These are phyloP conservation scores for Bisporella sp. DNA, from an alignment of 2,329 filamentous ascomycete genomes.

Conservation along the genomic window DNA sequence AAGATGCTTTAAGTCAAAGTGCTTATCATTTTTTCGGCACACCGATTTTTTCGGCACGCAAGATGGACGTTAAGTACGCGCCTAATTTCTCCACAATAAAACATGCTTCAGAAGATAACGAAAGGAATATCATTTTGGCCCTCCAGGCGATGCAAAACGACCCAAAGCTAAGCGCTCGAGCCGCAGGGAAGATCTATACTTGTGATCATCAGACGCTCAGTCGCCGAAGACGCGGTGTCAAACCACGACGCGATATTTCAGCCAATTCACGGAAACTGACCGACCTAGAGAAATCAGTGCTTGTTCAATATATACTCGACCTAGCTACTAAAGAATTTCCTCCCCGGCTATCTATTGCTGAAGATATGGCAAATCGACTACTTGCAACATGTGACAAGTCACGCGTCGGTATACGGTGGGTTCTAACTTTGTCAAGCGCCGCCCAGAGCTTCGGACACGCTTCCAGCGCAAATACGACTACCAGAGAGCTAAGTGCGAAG, in stretches of 20 bases:
- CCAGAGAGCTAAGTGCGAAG: background rate
- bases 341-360: too few species aligned
- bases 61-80: too few species aligned
- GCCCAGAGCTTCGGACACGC: constrained; percentile 1
- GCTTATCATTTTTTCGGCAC: too few species aligned
- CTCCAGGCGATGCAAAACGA: background rate
- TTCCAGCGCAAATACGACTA: constrained; percentile 10
- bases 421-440: constrained; percentile 5
- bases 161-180: background rate
- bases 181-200: background rate
- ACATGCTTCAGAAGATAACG: background rate
- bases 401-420: constrained; percentile 6
- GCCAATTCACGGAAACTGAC: constrained; percentile 1
- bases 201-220: background rate
- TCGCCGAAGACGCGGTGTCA: background rate
- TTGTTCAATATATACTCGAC: constrained; percentile 8
- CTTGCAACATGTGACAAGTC: background rate
- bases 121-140: background rate
- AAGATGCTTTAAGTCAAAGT: too few species aligned
- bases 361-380: too few species aligned
- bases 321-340: too few species aligned
- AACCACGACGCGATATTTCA: background rate
- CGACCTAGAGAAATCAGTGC: constrained; percentile 3
- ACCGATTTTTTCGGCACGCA: too few species aligned
- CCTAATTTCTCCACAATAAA: background rate